Conservation (phyloP, 805 yeast genomes). For the Schwanniomyces vanrijiae region DNA sequence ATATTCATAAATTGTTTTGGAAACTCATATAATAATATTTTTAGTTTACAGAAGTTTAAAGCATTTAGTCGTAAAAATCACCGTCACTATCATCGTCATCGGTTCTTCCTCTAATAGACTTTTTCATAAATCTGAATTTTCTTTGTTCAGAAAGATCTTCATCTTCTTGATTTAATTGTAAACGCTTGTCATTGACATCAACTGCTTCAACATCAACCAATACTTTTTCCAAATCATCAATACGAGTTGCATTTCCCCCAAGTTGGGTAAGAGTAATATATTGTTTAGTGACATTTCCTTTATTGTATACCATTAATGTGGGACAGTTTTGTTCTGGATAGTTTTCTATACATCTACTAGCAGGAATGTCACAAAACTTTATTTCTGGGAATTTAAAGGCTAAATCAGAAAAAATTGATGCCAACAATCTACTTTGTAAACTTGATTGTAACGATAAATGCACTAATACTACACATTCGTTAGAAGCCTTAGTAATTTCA, state of each 20-base stretch:
- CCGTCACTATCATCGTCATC: slow-evolving; percentile 36
- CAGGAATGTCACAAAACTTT: slow-evolving; percentile 92
- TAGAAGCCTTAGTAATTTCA: slow-evolving; percentile 83
- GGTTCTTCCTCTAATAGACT: slow-evolving; percentile 45
- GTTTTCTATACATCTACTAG: slow-evolving; percentile 84
- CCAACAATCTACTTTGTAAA: slow-evolving; percentile 71
- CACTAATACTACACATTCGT: slow-evolving; percentile 64
- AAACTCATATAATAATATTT: not conserved
- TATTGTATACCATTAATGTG: slow-evolving; percentile 77
- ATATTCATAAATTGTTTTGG: too few relatives aligned
- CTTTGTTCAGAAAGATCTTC: slow-evolving; percentile 56
- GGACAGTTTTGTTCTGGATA: slow-evolving; percentile 93
- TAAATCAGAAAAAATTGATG: slow-evolving; percentile 52
- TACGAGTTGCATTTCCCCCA: slow-evolving; percentile 78
- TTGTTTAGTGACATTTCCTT: slow-evolving; percentile 78
- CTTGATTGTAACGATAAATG: slow-evolving; percentile 72
- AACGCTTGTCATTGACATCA: slow-evolving; percentile 62
- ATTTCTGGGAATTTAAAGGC: slow-evolving; percentile 76
- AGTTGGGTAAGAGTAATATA: slow-evolving; percentile 74
- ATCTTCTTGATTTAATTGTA: slow-evolving; percentile 57
- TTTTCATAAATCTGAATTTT: slow-evolving; percentile 55
- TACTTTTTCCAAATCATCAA: slow-evolving; percentile 70
- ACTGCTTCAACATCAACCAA: slow-evolving; percentile 70
- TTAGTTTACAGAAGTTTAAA: not conserved
- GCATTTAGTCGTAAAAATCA: slow-evolving; percentile 24